phyloP scores from a whole-genome alignment of 495 filamentous ascomycete species.

The Aspergillus steynii region DNA sequence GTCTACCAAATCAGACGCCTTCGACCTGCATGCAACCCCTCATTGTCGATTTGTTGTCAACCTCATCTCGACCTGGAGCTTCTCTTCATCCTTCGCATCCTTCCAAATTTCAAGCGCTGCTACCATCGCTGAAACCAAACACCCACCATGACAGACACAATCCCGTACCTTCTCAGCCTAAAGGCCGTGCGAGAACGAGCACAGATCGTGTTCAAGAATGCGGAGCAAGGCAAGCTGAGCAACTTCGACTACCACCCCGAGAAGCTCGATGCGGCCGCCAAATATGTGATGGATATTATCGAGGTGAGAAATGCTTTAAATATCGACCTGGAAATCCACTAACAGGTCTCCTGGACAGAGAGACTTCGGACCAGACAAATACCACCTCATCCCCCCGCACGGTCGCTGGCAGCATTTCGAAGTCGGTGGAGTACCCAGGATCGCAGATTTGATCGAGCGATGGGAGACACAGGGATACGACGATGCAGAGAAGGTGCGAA shows the following conservation, averaged over 20 bases:
- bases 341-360: slow-evolving; percentile 31
- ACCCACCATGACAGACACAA: slow-evolving; percentile 22
- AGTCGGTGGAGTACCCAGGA: slow-evolving; percentile 73
- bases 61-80: background rate
- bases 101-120: background rate
- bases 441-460: slow-evolving; percentile 67
- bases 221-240: slow-evolving; percentile 30
- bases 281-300: slow-evolving; percentile 37
- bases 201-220: slow-evolving; percentile 31
- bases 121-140: background rate
- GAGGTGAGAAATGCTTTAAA: slow-evolving; percentile 18
- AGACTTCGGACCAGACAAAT: slow-evolving; percentile 55
- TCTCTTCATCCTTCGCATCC: no score
- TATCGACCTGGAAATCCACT: background rate
- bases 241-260: slow-evolving; percentile 37
- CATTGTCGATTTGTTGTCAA: background rate
- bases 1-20: no score
- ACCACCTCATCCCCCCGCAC: slow-evolving; percentile 63
- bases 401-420: slow-evolving; percentile 91
- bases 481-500: slow-evolving; percentile 68
- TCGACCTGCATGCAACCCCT: background rate
- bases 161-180: slow-evolving; percentile 36
- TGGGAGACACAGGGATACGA: slow-evolving; percentile 65
- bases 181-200: slow-evolving; percentile 39
- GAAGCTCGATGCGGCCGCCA: slow-evolving; percentile 27